Conservation (phyloP, 2,329 filamentous ascomycete genomes). For the Botryotinia narcissicola region DNA sequence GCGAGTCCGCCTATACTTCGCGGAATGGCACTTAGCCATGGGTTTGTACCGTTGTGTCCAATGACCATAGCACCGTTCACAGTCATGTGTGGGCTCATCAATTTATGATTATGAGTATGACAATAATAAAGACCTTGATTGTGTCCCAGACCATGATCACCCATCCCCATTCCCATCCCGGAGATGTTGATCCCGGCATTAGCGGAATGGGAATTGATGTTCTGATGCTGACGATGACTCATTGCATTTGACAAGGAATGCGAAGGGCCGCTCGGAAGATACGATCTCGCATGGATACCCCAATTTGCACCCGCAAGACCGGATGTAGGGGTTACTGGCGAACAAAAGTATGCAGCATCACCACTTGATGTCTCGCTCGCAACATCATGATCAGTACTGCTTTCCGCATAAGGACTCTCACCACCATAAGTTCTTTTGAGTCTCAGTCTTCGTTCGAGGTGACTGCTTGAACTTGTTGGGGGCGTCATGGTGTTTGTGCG, state of each 20-base stretch:
- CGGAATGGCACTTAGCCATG: constrained; percentile 47
- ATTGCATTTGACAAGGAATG: constrained; percentile 6
- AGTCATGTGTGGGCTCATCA: background rate
- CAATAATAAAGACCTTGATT: background rate
- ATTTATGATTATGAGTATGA: constrained; percentile 3
- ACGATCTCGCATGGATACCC: background rate
- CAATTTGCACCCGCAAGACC: background rate
- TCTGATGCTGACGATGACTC: constrained; percentile 32
- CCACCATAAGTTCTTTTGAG: constrained; percentile 39
- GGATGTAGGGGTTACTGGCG: constrained; percentile 30
- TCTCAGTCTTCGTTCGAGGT: constrained; percentile 32
- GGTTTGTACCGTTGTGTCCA: constrained; percentile 36
- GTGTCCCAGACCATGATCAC: background rate
- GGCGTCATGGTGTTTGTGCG: constrained; percentile 20
- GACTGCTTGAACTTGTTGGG: constrained; percentile 23
- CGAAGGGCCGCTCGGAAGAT: background rate
- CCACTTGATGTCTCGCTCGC: constrained; percentile 30
- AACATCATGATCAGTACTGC: constrained; percentile 44
- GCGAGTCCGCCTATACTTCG: constrained; percentile 34
- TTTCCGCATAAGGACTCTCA: constrained; percentile 43
- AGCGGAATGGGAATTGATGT: constrained; percentile 29
- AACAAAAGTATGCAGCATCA: constrained; percentile 31
- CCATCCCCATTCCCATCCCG: background rate
- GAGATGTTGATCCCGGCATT: constrained; percentile 31
- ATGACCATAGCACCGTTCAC: background rate